Percentiles rank a stretch among this genome's conserved stretches.
Conservation (phyloP, 345 rosid species). For the Linum usitatissimum region DNA sequence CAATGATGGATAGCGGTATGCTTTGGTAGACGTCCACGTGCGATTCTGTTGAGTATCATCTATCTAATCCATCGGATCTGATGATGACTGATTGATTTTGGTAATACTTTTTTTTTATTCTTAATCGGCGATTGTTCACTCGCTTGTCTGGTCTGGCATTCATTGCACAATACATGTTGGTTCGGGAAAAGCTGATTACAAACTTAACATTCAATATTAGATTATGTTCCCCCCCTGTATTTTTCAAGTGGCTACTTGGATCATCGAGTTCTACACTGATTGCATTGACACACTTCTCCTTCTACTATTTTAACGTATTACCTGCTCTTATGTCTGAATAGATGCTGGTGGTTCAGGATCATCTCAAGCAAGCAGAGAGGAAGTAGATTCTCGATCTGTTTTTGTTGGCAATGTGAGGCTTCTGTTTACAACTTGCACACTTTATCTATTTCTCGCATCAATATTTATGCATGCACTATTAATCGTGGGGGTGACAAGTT, state of each 20-base stretch:
- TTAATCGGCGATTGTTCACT: neutral
- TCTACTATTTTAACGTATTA: neutral
- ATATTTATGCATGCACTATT: neutral
- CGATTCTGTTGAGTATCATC: neutral
- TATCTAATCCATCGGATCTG: neutral
- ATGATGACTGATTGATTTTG: neutral
- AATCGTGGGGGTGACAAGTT: neutral
- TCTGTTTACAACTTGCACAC: conserved; percentile 13
- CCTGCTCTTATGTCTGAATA: conserved; percentile 22
- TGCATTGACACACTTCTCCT: neutral
- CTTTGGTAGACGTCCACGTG: neutral
- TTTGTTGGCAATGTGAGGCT: conserved; percentile 72
- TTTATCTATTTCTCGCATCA: neutral
- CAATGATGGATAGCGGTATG: neutral
- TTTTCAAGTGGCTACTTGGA: no score
- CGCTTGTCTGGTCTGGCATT: neutral
- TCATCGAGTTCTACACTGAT: neutral
- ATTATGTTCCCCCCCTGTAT: no score
- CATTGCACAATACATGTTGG: no score
- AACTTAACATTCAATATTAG: no score
- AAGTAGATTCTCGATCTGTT: conserved; percentile 62
- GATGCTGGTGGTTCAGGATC: conserved; percentile 47
- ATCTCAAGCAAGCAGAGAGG: conserved; percentile 53
- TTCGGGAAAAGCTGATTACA: no score
- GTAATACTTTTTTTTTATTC: no score